Evolutionary conservation across 164 flowering plant genomes (phyloP).

Genomic region (Warburgia ugandensis): DNA sequence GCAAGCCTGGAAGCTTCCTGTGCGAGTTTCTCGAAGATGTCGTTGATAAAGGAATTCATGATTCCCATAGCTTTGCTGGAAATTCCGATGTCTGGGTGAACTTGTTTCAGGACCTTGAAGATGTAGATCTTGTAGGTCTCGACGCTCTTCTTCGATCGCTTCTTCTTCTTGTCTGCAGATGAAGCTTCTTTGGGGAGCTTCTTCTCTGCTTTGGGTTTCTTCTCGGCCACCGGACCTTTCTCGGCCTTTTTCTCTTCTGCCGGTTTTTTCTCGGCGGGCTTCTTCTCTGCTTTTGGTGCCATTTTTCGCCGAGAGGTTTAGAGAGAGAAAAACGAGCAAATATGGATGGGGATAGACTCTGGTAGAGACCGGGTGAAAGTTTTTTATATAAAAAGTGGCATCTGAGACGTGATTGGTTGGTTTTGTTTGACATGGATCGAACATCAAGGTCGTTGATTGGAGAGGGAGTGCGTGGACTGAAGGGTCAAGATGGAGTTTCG

Average conservation of each 20-base stretch:
- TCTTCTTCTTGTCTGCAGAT: conserved; percentile 4
- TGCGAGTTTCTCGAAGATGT: conserved; percentile 12
- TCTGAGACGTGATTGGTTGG: background rate
- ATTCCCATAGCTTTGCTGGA: conserved; percentile 11
- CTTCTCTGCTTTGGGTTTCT: conserved; percentile 25
- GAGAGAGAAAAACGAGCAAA: background rate
- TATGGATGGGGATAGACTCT: background rate
- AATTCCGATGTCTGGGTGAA: conserved; percentile 10
- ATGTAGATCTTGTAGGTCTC: conserved; percentile 15
- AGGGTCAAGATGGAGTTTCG: too few relatives aligned
- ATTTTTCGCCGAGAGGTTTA: background rate
- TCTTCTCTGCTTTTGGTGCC: conserved; percentile 4
- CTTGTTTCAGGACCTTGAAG: conserved; percentile 13
- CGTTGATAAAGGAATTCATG: conserved; percentile 12
- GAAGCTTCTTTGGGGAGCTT: conserved; percentile 17
- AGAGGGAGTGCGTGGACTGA: too few relatives aligned
- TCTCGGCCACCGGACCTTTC: conserved; percentile 18
- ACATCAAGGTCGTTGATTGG: too few relatives aligned
- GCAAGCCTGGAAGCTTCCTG: conserved; percentile 11
- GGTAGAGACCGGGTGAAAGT: background rate
- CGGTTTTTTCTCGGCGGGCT: conserved; percentile 1
- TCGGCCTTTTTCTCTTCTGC: conserved; percentile 4
- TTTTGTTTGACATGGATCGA: background rate
- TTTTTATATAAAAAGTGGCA: background rate
- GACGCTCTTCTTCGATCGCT: conserved; percentile 3